These are phyloP conservation scores for Plantago ovata DNA, from an alignment of 257 asterid genomes.

Conservation along the genomic window DNA sequence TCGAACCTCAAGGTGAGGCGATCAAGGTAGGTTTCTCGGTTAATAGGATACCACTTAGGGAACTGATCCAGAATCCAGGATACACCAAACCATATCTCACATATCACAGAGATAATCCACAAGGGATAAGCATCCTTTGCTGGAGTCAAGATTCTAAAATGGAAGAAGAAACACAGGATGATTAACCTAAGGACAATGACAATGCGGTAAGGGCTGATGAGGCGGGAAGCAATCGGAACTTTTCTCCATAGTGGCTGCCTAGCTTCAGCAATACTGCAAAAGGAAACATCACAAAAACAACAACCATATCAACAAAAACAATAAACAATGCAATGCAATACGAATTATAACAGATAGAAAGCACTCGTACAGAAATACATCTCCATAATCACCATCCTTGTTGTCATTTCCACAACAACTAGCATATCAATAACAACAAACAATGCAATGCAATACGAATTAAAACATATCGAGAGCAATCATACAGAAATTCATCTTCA, in stretches of 20 bases:
- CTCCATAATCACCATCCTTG: conserved; percentile 35
- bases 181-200: conserved; percentile 65
- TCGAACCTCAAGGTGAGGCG: conserved; percentile 72
- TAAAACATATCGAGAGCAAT: background rate
- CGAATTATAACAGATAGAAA: background rate
- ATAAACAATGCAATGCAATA: background rate
- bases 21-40: conserved; percentile 77
- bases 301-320: background rate
- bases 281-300: conserved; percentile 8
- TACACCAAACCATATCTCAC: conserved; percentile 81
- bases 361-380: conserved; percentile 56
- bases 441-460: background rate
- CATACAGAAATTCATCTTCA: conserved; percentile 62
- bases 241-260: conserved; percentile 86
- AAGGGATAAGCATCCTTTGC: conserved; percentile 73
- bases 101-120: conserved; percentile 76
- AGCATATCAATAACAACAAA: background rate
- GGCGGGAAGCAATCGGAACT: conserved; percentile 70
- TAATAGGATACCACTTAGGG: conserved; percentile 82
- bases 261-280: conserved; percentile 70
- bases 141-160: conserved; percentile 65
- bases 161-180: conserved; percentile 67
- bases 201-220: conserved; percentile 71
- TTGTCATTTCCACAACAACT: background rate
- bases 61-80: conserved; percentile 91